These are phyloP conservation scores for Sphaceloma murrayae DNA, from an alignment of 2,329 filamentous ascomycete species.

Conservation along the genomic window DNA sequence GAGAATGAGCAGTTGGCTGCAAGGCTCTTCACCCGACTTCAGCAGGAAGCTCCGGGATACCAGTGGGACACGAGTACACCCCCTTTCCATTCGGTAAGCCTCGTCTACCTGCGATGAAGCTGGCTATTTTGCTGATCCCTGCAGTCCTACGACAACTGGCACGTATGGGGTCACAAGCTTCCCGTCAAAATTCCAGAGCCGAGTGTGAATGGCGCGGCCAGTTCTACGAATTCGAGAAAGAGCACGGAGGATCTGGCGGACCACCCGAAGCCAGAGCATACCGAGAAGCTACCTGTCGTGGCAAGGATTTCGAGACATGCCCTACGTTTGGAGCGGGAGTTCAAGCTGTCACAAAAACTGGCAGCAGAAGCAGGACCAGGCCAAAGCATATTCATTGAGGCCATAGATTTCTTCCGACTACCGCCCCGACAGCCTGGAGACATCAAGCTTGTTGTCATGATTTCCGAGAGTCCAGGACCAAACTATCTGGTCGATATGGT, in stretches of 20 bases:
- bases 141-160: conserved; percentile 83
- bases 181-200: conserved; percentile 23
- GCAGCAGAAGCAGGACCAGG: conserved; percentile 42
- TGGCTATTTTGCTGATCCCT: background rate
- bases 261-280: background rate
- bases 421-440: conserved; percentile 59
- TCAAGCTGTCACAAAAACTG: conserved; percentile 61
- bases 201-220: conserved; percentile 20
- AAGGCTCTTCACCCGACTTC: conserved; percentile 28
- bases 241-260: conserved; percentile 30
- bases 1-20: conserved; percentile 17
- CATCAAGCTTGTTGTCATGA: conserved; percentile 62
- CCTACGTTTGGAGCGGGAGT: conserved; percentile 76
- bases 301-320: conserved; percentile 76
- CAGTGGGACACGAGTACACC: conserved; percentile 31
- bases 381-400: conserved; percentile 70
- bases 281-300: conserved; percentile 43
- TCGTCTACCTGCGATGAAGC: background rate
- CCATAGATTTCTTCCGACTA: conserved; percentile 68
- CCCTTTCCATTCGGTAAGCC: conserved; percentile 38
- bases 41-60: conserved; percentile 28
- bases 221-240: conserved; percentile 17
- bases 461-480: conserved; percentile 67
- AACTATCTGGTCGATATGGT: conserved; percentile 60
- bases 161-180: conserved; percentile 34